Conservation (phyloP, 148 eudicot genomes). For the Tetragonia tetragonoides region DNA sequence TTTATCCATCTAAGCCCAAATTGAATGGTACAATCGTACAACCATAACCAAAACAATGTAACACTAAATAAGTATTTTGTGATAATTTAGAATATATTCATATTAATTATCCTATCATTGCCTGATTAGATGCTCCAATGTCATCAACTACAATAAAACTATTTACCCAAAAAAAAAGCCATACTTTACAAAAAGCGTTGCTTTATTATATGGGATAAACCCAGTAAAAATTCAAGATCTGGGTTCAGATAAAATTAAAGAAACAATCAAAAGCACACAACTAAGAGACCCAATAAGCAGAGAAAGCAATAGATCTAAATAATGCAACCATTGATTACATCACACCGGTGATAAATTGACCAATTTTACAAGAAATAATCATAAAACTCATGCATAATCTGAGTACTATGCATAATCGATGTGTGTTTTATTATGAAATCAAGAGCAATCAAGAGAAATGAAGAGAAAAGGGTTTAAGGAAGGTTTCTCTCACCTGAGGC, state of each 20-base stretch:
- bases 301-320: neutral
- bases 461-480: neutral
- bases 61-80: neutral
- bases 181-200: neutral
- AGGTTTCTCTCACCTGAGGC: conserved; percentile 3
- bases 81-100: too few species aligned
- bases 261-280: neutral
- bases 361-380: neutral
- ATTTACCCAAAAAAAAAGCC: too few species aligned
- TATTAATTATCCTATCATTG: too few species aligned
- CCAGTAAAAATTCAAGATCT: neutral
- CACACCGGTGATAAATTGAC: neutral
- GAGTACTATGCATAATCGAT: neutral
- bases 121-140: too few species aligned
- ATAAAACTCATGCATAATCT: neutral
- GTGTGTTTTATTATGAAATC: neutral
- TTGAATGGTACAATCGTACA: neutral
- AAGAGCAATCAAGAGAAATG: neutral
- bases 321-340: neutral
- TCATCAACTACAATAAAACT: too few species aligned
- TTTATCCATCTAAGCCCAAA: neutral
- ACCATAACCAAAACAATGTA: neutral
- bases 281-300: neutral
- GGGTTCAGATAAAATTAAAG: neutral
- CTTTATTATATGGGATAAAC: neutral